Base-by-base conservation (phyloP, 2,329 filamentous ascomycete genomes). In the Parasarocladium wereldwijsianum region DNA sequence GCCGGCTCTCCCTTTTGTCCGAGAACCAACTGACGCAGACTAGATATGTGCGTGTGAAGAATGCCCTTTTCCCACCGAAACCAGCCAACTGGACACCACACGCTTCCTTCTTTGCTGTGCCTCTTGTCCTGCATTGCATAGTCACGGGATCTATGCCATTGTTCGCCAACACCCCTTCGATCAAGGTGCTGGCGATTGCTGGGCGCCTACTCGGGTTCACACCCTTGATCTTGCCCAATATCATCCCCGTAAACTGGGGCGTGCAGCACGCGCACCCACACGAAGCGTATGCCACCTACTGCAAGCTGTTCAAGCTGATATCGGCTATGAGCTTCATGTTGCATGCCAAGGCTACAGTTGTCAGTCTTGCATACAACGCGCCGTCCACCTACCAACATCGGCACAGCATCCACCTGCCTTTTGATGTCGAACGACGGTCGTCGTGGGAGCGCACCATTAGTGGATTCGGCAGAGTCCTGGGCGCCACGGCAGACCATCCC, bases 401-500 rank as follows among this genome's bases (percentile, higher is more conserved):
- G 2, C 62, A 66, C 37, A 65, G 55, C 40, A 45, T 53, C 24
- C 45, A 61, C 12, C 42, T 64, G 14, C 55, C 58, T 1, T 59
- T 62, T 42, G 58, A 66, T 24, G 45, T 51, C 6, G 54, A 62
- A 33, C 50, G 61, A 36, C 51, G 51, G 10, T 55, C 52, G 16
- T 49, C 46, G 4, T 57, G 56, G 47, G 58, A 65, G 33, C 59
- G 58, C 14, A 57, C 53, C 28, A 55, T 56, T 9, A 62, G 50
- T 15, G 58, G 62, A 3, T 32, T 63, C 10, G 54, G 50, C 26
- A 60, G 54, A 42, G 47, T 67, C 9, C 52, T 65, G 16, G 61
- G 57, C 23, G 60, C 64, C 2, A 55, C 68, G 29, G 57, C 55
- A 34, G 65, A 66, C 31, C 68, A 77, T 42, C 70, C 71, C 1